Evolutionary conservation across 2,329 filamentous ascomycete species (phyloP).

Genomic region (Epichloe amarillans): DNA sequence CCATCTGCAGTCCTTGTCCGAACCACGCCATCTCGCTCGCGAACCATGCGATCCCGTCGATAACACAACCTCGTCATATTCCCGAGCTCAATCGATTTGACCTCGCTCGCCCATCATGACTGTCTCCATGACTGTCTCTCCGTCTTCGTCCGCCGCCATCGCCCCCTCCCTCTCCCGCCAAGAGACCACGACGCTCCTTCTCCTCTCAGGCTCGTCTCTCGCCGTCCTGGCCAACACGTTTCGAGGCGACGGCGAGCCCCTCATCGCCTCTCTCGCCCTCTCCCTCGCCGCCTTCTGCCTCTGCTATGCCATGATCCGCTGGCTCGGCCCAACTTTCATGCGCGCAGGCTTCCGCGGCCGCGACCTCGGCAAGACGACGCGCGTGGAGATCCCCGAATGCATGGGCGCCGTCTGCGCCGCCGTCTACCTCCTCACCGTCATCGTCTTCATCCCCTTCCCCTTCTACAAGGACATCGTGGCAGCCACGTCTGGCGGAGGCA

Average conservation of each 20-base stretch:
- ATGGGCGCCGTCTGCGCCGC: conserved; percentile 92
- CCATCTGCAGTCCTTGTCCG: no score
- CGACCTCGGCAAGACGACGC: conserved; percentile 62
- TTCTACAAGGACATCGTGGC: conserved; percentile 98
- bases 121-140: neutral
- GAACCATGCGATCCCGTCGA: neutral
- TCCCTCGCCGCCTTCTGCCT: conserved; percentile 73
- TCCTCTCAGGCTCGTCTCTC: conserved; percentile 55
- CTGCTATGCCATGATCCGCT: conserved; percentile 76
- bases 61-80: no score
- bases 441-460: conserved; percentile 88
- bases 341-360: conserved; percentile 77
- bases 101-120: neutral
- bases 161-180: conserved; percentile 29
- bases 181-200: conserved; percentile 43
- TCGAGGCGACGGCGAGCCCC: conserved; percentile 71
- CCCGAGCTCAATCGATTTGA: no score
- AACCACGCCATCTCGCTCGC: no score
- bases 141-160: neutral
- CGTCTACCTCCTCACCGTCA: conserved; percentile 79
- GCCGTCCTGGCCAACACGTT: conserved; percentile 71
- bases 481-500: conserved; percentile 85
- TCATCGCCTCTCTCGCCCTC: conserved; percentile 78
- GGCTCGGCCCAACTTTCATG: conserved; percentile 85
- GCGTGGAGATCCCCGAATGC: conserved; percentile 76